These are phyloP conservation scores for Calonectria montana DNA, from an alignment of 2,329 filamentous ascomycete genomes.

Conservation along the genomic window DNA sequence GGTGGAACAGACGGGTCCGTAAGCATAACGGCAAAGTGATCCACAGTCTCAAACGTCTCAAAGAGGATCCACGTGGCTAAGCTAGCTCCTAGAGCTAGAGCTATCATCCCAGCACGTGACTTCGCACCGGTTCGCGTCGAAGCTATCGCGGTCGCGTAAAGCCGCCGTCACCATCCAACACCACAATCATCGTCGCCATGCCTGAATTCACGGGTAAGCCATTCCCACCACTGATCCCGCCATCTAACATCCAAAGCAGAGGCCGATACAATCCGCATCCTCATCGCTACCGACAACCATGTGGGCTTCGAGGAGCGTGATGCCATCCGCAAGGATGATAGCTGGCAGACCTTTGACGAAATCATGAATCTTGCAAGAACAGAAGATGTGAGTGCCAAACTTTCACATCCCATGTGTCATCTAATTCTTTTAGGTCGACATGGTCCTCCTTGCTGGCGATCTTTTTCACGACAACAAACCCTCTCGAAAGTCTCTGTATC, in stretches of 20 bases:
- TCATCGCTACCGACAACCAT: conserved; percentile 97
- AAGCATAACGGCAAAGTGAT: background rate
- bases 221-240: background rate
- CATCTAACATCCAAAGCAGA: conserved; percentile 48
- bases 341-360: conserved; percentile 96
- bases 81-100: background rate
- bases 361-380: conserved; percentile 89
- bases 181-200: conserved; percentile 34
- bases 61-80: background rate
- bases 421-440: conserved; percentile 74
- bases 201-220: conserved; percentile 45
- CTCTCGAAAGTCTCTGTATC: conserved; percentile 93
- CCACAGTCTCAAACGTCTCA: background rate
- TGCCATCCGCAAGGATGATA: conserved; percentile 93
- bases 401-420: background rate
- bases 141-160: conserved; percentile 19
- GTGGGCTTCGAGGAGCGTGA: conserved; percentile 96
- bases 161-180: background rate
- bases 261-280: conserved; percentile 90
- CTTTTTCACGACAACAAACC: conserved; percentile 99
- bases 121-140: conserved; percentile 16
- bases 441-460: conserved; percentile 95
- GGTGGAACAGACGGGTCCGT: background rate
- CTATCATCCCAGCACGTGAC: conserved; percentile 7
- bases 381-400: conserved; percentile 71